These are phyloP conservation scores for Leucogyrophana mollusca DNA, from an alignment of 768 basidiomycete genomes.

Conservation along the genomic window DNA sequence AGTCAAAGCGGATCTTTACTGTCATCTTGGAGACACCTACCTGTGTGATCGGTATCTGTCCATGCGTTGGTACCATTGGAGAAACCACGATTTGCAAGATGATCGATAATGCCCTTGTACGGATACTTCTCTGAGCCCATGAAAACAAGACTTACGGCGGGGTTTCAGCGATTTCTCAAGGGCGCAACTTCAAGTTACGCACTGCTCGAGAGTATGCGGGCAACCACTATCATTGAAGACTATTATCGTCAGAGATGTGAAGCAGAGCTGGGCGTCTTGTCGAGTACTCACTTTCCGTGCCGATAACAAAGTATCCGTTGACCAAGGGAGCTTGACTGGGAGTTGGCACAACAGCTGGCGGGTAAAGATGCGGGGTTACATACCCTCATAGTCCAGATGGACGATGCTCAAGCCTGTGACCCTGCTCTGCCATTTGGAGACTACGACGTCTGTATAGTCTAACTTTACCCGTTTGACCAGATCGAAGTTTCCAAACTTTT, in stretches of 20 bases:
- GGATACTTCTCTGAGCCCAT: conserved; percentile 96
- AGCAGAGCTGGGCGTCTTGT: background rate
- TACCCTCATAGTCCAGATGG: conserved; percentile 88
- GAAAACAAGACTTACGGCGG: conserved; percentile 68
- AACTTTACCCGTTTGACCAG: conserved; percentile 73
- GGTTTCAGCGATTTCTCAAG: conserved; percentile 3
- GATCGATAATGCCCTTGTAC: conserved; percentile 94
- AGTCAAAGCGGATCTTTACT: background rate
- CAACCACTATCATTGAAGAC: conserved; percentile 95
- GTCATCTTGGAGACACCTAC: conserved; percentile 7
- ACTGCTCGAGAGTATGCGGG: conserved; percentile 97
- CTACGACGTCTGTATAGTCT: conserved; percentile 72
- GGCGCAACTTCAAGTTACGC: conserved; percentile 25
- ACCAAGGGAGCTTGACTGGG: conserved; percentile 71
- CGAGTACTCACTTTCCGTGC: conserved; percentile 75
- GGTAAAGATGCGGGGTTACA: conserved; percentile 14
- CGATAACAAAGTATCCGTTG: conserved; percentile 87
- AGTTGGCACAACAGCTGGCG: background rate
- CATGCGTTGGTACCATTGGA: conserved; percentile 93
- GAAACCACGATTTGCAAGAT: conserved; percentile 91
- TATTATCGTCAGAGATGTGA: conserved; percentile 25
- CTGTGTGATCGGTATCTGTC: conserved; percentile 93
- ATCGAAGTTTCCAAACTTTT: conserved; percentile 78
- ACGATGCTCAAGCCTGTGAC: conserved; percentile 87
- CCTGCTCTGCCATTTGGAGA: conserved; percentile 89